A percentile compares a stretch with the other conserved stretches of the same genome.
Evolutionary conservation across 2,329 filamentous ascomycete species (phyloP).

Genomic region (Madurella fahalii): DNA sequence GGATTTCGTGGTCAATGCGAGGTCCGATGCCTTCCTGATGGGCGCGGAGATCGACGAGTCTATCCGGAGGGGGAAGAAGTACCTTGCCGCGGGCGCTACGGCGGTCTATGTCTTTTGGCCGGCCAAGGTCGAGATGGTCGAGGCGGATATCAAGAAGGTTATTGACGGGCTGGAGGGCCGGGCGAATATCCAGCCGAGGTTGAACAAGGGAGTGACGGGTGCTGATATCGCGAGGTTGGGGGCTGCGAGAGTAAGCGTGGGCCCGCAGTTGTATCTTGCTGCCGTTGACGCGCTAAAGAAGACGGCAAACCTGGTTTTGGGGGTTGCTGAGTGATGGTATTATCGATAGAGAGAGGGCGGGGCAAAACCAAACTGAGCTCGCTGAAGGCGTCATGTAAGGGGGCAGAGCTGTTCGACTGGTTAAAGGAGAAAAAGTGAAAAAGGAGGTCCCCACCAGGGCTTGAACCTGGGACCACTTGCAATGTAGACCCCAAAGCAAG

Average conservation of each 20-base stretch:
- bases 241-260: conserved; percentile 44
- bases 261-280: conserved; percentile 30
- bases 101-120: conserved; percentile 51
- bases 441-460: conserved; percentile 14
- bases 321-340: background rate
- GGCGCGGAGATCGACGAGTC: conserved; percentile 31
- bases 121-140: conserved; percentile 28
- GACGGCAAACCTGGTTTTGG: conserved; percentile 14
- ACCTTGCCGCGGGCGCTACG: conserved; percentile 47
- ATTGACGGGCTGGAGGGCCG: conserved; percentile 39
- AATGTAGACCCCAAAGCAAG: conserved; percentile 15
- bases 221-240: conserved; percentile 38
- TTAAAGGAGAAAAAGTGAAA: background rate
- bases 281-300: conserved; percentile 5
- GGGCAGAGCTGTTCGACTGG: background rate
- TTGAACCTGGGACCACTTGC: conserved; percentile 20
- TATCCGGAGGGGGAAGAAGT: conserved; percentile 44
- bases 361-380: background rate
- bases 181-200: conserved; percentile 27
- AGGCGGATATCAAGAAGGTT: conserved; percentile 38
- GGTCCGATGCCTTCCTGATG: conserved; percentile 42
- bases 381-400: background rate
- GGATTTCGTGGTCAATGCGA: conserved; percentile 48
- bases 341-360: background rate
- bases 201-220: conserved; percentile 26